Base-by-base conservation (phyloP, 345 rosid species). In the Lagerstroemia speciosa region DNA sequence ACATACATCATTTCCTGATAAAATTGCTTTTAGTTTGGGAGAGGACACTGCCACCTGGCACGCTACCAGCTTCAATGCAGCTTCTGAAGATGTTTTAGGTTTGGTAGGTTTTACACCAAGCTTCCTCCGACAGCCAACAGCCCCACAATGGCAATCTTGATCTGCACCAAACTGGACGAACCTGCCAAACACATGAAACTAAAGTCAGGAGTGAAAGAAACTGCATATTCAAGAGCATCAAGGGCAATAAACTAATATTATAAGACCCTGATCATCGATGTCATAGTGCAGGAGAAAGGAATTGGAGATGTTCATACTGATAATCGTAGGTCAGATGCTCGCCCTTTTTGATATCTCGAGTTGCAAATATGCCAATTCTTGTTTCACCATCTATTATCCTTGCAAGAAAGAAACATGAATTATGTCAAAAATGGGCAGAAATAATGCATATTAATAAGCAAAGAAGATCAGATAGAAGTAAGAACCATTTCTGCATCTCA, bases 121-220 rank as follows among this genome's bases (percentile, higher is more conserved):
- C 77, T 88, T 87, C 69, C 74, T 77, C 78, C 98, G 84, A 77
- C 98, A 95, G 73, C 78, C 71, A 7, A 27, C 74, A 20, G 89
- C 87, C 71, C 99, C 98, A 70, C 98, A 95, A 73, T 88, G 89
- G 75, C 98, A 95, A 62, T 82, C 94, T 82, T 95, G 94, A 82
- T 92, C 98, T 78, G 91, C 96, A 81, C 99, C 99, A 87, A 86
- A 95, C 83, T 90, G 97, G 67, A 88, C 98, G 88, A 92, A 95
- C 84, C 98, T 95, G 94, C 90, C 73, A 82, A 74, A 76, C 73
- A 70, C 75, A 77, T 89, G 78, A 86, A 89, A 77, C 40, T 74
- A 76, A 45, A 76, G 71, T 33, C 45, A 69, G 63, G 71, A 68
- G 55, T 70, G 26, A 27, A 58, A 22, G 16, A 8, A 43, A 30